Conservation (phyloP, 164 flowering plant species). For the Vitis cinerea region DNA sequence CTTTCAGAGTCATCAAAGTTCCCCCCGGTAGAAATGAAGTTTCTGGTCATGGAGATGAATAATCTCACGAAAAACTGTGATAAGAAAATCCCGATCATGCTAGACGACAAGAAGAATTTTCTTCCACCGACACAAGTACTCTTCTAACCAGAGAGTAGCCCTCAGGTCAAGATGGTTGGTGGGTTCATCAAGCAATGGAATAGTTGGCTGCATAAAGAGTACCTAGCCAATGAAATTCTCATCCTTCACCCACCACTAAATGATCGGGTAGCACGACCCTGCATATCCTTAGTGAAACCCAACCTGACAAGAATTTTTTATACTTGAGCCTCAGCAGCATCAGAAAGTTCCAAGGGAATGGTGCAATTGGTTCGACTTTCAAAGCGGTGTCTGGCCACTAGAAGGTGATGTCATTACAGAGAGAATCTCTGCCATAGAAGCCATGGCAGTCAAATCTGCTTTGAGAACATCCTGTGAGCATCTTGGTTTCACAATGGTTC, state of each 20-base stretch:
- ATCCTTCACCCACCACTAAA: too few species aligned
- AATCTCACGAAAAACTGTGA: too few species aligned
- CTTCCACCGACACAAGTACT: conserved; percentile 80
- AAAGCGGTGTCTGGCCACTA: conserved; percentile 34
- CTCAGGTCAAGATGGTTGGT: conserved; percentile 54
- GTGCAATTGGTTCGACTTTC: not conserved
- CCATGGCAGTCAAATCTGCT: conserved; percentile 93
- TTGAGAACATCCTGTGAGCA: conserved; percentile 93
- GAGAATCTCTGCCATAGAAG: conserved; percentile 90
- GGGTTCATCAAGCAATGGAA: too few species aligned
- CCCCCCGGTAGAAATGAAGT: conserved; percentile 66
- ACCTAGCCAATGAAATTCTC: too few species aligned
- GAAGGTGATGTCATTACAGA: conserved; percentile 71
- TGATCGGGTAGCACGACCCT: conserved; percentile 44
- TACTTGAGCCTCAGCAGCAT: conserved; percentile 48
- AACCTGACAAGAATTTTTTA: conserved; percentile 81
- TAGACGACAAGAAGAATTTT: conserved; percentile 86
- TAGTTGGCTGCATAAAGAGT: too few species aligned
- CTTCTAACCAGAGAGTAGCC: conserved; percentile 87
- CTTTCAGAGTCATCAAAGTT: conserved; percentile 45
- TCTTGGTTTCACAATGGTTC: conserved; percentile 91
- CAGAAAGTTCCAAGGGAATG: not conserved
- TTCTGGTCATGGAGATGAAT: conserved; percentile 80
- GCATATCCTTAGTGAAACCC: conserved; percentile 84
- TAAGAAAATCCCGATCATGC: conserved; percentile 82